phyloP scores from a whole-genome alignment of 306 rosid species.

The Carpinus fangiana region DNA sequence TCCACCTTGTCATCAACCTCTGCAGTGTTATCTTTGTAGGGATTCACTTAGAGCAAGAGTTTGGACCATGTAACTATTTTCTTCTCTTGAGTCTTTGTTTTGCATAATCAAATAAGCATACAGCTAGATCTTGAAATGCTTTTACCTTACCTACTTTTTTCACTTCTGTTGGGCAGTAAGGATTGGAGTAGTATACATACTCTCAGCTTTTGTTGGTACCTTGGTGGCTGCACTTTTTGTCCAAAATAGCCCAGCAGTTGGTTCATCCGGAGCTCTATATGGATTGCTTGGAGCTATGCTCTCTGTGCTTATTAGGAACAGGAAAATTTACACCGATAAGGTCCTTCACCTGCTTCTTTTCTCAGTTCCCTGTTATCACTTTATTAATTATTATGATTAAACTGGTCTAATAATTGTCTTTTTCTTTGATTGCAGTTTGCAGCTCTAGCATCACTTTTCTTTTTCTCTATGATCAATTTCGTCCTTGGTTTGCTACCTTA shows the following conservation, averaged over 20 bases:
- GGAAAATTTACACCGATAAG: constrained; percentile 69
- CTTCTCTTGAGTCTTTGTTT: neutral
- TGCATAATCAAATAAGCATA: constrained; percentile 14
- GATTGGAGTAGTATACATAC: constrained; percentile 70
- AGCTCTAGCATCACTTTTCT: constrained; percentile 52
- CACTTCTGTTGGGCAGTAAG: constrained; percentile 55
- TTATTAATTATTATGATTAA: constrained; percentile 15
- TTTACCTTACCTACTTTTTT: constrained; percentile 8
- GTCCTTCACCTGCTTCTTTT: constrained; percentile 35
- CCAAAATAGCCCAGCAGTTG: constrained; percentile 60
- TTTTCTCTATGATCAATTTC: constrained; percentile 59
- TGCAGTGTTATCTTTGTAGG: constrained; percentile 70
- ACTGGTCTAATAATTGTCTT: constrained; percentile 16
- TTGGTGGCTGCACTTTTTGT: constrained; percentile 87
- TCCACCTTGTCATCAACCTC: constrained; percentile 81
- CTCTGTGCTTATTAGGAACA: constrained; percentile 63
- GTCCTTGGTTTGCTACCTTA: constrained; percentile 79
- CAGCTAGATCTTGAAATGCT: constrained; percentile 4
- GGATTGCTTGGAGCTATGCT: constrained; percentile 86
- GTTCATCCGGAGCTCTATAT: constrained; percentile 76
- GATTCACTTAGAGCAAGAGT: constrained; percentile 70
- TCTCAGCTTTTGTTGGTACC: constrained; percentile 73
- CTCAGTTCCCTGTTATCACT: neutral
- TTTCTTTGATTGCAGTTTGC: constrained; percentile 53
- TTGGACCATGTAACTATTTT: constrained; percentile 59